Evolutionary conservation across 2,329 filamentous ascomycete species (phyloP), one percentile per base, ranked within the genome.

Genomic region (Aspergillus sp.): DNA sequence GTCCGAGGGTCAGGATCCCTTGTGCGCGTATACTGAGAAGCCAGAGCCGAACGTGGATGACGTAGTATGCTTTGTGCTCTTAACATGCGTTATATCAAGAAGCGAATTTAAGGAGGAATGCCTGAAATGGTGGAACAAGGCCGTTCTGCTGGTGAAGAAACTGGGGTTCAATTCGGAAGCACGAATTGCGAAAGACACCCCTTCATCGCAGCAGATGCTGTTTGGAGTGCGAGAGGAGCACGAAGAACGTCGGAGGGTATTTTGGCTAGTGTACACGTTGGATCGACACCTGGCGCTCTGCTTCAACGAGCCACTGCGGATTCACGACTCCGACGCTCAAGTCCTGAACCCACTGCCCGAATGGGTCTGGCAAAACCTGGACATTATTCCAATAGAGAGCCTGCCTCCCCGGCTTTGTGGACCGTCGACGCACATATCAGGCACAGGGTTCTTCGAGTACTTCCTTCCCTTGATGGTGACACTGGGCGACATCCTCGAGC

Each of bases 381-480:
- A 80, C 45, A 66, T 68, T 1, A 73, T 76, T 2, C 63, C 70
- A 8, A 58, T 68, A 0, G 62, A 66, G 7, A 71, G 71, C 9
- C 66, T 80, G 9, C 79, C 79, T 0, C 63, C 68, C 0, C 72
- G 77, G 8, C 62, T 69, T 0, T 63, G 78, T 3, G 81, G 81
- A 0, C 79, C 81, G 1, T 75, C 65, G 4, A 69, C 64, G 7
- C 64, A 66, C 19, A 63, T 75, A 38, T 76, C 78, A 0, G 81
- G 82, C 0, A 75, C 76, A 4, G 78, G 79, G 1, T 80, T 83
- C 43, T 83, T 84, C 50, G 81, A 83, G 62, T 84, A 79, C 61
- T 84, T 84, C 55, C 69, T 84, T 4, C 82, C 82, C 0, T 71
- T 84, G 1, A 83, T 83, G 78, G 74, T 76, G 0, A 80, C 83